Evolutionary conservation across 2,329 filamentous ascomycete genomes (phyloP).

Genomic region (Verticillium klebahnii): DNA sequence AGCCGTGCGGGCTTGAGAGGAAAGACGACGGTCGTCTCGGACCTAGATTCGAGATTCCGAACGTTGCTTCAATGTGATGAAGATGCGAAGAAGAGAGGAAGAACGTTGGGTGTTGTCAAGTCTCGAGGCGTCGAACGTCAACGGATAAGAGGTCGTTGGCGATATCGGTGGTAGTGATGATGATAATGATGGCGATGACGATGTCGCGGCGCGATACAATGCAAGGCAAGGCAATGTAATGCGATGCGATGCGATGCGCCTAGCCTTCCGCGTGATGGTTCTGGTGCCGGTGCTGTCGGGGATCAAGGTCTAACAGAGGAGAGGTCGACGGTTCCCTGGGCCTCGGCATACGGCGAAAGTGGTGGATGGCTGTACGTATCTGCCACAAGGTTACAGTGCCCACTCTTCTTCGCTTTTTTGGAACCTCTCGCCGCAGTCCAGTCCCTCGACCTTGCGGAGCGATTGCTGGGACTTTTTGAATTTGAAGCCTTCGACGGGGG

Average conservation of each 20-base stretch:
- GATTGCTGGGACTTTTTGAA: neutral
- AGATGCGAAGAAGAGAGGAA: too few relatives aligned
- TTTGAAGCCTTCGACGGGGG: neutral
- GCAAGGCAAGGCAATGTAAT: neutral
- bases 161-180: too few relatives aligned
- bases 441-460: neutral
- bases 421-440: neutral
- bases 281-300: neutral
- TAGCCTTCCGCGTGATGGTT: neutral
- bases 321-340: neutral
- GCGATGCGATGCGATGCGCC: constrained; percentile 2
- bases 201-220: neutral
- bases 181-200: neutral
- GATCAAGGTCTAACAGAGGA: neutral
- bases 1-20: neutral
- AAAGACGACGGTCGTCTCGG: neutral
- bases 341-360: neutral
- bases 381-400: neutral
- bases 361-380: neutral
- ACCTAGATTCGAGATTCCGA: too few relatives aligned
- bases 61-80: too few relatives aligned
- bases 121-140: too few relatives aligned
- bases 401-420: neutral
- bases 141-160: too few relatives aligned
- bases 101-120: too few relatives aligned